phyloP scores from a whole-genome alignment of 1,284 basidiomycete species.

The Takashimella tepidaria region DNA sequence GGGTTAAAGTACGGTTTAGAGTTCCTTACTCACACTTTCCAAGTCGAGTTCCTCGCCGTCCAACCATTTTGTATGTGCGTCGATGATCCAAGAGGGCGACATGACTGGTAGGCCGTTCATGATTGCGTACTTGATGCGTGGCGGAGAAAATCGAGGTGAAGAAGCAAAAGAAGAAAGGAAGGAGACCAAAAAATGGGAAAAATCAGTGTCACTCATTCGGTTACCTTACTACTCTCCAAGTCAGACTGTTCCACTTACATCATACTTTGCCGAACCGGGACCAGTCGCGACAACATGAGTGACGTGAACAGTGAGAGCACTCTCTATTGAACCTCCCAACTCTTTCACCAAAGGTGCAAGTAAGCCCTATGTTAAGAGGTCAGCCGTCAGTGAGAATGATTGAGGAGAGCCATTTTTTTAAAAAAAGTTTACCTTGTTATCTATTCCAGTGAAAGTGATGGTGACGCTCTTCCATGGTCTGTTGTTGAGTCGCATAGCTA shows the following conservation, averaged over 20 bases:
- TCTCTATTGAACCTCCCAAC: conserved; percentile 36
- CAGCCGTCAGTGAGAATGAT: conserved; percentile 9
- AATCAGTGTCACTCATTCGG: background rate
- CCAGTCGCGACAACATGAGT: conserved; percentile 40
- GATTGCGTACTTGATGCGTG: conserved; percentile 32
- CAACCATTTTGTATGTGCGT: conserved; percentile 30
- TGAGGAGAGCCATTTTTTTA: background rate
- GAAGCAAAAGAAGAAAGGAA: background rate
- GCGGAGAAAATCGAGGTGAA: conserved; percentile 3
- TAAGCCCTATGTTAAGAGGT: background rate
- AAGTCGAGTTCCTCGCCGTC: conserved; percentile 28
- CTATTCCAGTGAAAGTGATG: conserved; percentile 43
- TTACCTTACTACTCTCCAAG: background rate
- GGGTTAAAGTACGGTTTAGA: background rate
- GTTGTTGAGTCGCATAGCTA: conserved; percentile 12
- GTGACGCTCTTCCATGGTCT: conserved; percentile 35
- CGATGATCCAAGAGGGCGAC: conserved; percentile 35
- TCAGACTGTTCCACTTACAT: conserved; percentile 22
- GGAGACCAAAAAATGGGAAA: no score
- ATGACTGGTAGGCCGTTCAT: conserved; percentile 39
- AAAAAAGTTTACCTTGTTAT: conserved; percentile 39
- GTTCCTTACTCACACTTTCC: conserved; percentile 12
- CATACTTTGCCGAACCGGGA: conserved; percentile 36
- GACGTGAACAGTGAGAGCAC: conserved; percentile 35
- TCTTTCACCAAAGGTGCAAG: conserved; percentile 19